Evolutionary conservation across 768 basidiomycete species (phyloP), one percentile per base, ranked within the genome.

Genomic region (Podaxis pistillaris): DNA sequence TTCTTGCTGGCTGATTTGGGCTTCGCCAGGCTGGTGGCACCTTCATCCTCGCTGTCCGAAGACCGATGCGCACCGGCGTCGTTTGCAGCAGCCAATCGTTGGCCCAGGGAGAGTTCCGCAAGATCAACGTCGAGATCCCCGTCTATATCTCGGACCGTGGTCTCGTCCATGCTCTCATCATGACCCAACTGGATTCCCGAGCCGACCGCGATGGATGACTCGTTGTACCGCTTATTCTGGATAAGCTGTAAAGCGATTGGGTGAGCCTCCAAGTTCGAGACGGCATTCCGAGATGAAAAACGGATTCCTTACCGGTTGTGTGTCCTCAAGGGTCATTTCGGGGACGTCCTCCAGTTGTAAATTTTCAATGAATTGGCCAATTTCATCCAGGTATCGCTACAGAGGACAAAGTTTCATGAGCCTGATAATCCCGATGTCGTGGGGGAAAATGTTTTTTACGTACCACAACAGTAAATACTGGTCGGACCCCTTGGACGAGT

Each of bases 61-160:
- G 73, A 72, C 40, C 63, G 74, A 41, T 72, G 74, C 19, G 74
- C 72, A n/a, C 76, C 82, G 22, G 73, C 75, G 49, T 87, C 86
- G 33, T 85, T 82, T 19, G 93, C 74, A 17, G 90, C 91, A 1
- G 91, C 88, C 57, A 98, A 79, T 13, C 95, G 85, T 75, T 98
- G 93, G 4, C 96, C 96, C 3, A 98, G 84, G 44, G 91, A 93
- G 13, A 96, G 83, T 73, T 98, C 96, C 1, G 94, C 94, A 55
- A 95, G 80, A 71, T 96, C 86, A 9, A 89, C 87, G 65, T 94
- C 91, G 9, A 94, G 81, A 38, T 85, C 75, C 30, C 92, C 91
- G 26, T 92, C 89, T 3, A 86, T 70, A 63, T 84, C 79, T 36
- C 75, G 78, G 36, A 75, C 70, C 3, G 80, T 59, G 5, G 64